phyloP scores from a whole-genome alignment of 2,329 filamentous ascomycete genomes.

The Cladosporium sp. region DNA sequence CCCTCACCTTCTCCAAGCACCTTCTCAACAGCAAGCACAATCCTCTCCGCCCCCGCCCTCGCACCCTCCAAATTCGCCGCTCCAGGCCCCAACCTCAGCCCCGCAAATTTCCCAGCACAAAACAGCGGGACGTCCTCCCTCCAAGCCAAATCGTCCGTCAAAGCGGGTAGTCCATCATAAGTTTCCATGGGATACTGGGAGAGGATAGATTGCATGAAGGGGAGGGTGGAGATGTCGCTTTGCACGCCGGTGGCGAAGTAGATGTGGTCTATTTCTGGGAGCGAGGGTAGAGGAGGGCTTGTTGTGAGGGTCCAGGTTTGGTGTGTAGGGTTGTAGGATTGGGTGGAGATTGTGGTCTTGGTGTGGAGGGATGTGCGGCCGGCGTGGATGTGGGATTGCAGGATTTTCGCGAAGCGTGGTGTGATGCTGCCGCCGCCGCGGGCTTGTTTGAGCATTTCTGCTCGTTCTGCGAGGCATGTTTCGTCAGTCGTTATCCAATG shows the following conservation, averaged over 20 bases:
- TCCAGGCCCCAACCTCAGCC: slow-evolving; percentile 65
- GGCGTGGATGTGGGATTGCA: slow-evolving; percentile 55
- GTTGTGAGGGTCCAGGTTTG: slow-evolving; percentile 53
- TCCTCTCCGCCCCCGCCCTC: slow-evolving; percentile 66
- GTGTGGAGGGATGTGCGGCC: slow-evolving; percentile 55
- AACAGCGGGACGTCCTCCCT: slow-evolving; percentile 68
- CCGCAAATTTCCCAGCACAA: slow-evolving; percentile 64
- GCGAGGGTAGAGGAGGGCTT: slow-evolving; percentile 46
- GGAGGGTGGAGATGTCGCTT: slow-evolving; percentile 57
- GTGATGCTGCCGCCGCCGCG: slow-evolving; percentile 75
- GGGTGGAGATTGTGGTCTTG: slow-evolving; percentile 52
- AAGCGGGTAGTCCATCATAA: slow-evolving; percentile 64
- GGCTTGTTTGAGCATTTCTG: slow-evolving; percentile 61
- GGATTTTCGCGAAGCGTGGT: slow-evolving; percentile 61
- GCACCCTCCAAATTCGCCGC: slow-evolving; percentile 72
- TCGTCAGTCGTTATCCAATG: not conserved
- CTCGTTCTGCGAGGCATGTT: slow-evolving; percentile 47
- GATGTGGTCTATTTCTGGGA: slow-evolving; percentile 60
- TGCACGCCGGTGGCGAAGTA: slow-evolving; percentile 73
- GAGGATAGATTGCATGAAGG: slow-evolving; percentile 58
- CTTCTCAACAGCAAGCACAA: slow-evolving; percentile 67
- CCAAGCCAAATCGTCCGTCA: slow-evolving; percentile 77
- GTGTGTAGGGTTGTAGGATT: slow-evolving; percentile 45
- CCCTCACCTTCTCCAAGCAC: slow-evolving; percentile 32
- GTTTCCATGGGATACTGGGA: slow-evolving; percentile 57